phyloP scores from a whole-genome alignment of 345 rosid species.

The Eucalyptus erythrocorys region DNA sequence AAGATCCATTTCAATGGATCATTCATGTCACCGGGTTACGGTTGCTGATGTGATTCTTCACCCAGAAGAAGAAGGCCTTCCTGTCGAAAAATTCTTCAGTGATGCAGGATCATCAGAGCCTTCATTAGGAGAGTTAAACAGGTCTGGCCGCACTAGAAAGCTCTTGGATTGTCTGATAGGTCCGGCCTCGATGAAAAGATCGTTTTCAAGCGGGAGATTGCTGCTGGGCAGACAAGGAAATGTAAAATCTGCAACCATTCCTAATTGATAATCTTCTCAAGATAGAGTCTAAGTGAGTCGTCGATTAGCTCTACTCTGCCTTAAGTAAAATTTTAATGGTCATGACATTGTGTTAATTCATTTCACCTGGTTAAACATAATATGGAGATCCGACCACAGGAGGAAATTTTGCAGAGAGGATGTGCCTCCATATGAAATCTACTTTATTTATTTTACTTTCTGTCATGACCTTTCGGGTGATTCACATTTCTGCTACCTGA shows the following conservation, averaged over 20 bases:
- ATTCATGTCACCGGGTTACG: slow-evolving; percentile 16
- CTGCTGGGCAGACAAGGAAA: slow-evolving; percentile 19
- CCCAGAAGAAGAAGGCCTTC: neutral
- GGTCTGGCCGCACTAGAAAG: slow-evolving; percentile 1
- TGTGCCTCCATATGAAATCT: neutral
- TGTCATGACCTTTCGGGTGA: neutral
- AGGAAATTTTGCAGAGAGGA: neutral
- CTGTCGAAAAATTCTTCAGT: neutral
- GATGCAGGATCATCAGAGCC: slow-evolving; percentile 20
- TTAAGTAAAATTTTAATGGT: neutral
- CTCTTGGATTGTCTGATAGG: neutral
- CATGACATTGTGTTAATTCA: neutral
- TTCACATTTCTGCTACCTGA: neutral
- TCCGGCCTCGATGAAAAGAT: slow-evolving; percentile 30
- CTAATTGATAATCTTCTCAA: neutral
- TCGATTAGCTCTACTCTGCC: neutral
- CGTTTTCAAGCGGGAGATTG: slow-evolving; percentile 52
- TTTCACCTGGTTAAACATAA: neutral
- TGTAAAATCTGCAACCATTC: neutral
- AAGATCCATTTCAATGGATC: slow-evolving; percentile 54
- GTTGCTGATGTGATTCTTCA: slow-evolving; percentile 21
- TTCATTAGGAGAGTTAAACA: slow-evolving; percentile 8
- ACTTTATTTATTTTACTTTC: neutral
- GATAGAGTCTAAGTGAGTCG: neutral
- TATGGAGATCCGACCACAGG: neutral